phyloP scores from a whole-genome alignment of 306 rosid genomes.

The Lathyrus tuberosus region DNA sequence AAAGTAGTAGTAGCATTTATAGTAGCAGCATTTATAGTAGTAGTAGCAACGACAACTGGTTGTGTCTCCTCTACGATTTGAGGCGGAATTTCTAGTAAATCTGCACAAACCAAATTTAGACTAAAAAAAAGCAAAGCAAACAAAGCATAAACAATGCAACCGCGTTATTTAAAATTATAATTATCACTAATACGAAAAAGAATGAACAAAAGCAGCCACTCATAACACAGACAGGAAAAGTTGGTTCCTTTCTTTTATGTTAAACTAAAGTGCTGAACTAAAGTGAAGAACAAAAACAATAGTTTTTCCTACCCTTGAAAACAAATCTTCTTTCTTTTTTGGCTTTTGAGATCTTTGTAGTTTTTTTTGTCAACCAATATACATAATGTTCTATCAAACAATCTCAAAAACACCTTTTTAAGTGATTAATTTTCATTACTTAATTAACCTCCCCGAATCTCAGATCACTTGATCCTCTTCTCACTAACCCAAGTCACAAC shows the following conservation, averaged over 20 bases:
- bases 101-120: conserved; percentile 36
- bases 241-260: conserved; percentile 38
- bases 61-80: conserved; percentile 54
- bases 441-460: conserved; percentile 40
- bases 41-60: conserved; percentile 1
- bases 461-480: conserved; percentile 42
- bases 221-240: conserved; percentile 41
- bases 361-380: conserved; percentile 43
- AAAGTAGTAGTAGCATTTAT: conserved; percentile 12
- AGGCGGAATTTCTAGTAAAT: conserved; percentile 51
- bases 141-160: not conserved
- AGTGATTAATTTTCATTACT: conserved; percentile 38
- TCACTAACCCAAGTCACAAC: conserved; percentile 41
- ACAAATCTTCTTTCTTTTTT: conserved; percentile 45
- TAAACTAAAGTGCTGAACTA: conserved; percentile 38
- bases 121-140: not conserved
- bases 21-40: not conserved
- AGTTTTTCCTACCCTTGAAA: conserved; percentile 42
- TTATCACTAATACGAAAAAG: conserved; percentile 6
- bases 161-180: conserved; percentile 17
- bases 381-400: conserved; percentile 40
- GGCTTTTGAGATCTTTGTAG: conserved; percentile 54
- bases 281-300: conserved; percentile 54
- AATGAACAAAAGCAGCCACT: conserved; percentile 42
- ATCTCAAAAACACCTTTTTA: conserved; percentile 40